These are phyloP conservation scores for Gossypium trilobum DNA, from an alignment of 441 rosid genomes.

Conservation along the genomic window DNA sequence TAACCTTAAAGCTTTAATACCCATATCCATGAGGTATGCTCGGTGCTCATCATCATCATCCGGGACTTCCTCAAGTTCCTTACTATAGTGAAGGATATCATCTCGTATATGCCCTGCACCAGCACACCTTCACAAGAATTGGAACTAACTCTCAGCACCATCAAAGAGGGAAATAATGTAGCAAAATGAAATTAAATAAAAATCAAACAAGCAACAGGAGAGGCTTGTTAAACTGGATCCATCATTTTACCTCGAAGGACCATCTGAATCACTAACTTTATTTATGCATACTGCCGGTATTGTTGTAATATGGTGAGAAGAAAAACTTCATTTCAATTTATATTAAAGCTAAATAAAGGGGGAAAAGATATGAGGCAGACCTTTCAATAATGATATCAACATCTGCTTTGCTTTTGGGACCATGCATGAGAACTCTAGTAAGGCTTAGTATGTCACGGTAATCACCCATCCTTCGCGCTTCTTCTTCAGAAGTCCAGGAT, in stretches of 20 bases:
- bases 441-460: constrained; percentile 93
- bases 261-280: not conserved
- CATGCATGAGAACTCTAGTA: constrained; percentile 79
- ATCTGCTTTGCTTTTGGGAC: constrained; percentile 92
- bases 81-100: constrained; percentile 61
- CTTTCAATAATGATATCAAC: constrained; percentile 66
- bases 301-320: not conserved
- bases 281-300: not conserved
- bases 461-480: constrained; percentile 79
- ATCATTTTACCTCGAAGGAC: not conserved
- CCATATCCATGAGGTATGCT: constrained; percentile 67
- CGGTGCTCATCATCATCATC: constrained; percentile 54
- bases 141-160: constrained; percentile 22
- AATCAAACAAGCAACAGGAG: not conserved
- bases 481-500: constrained; percentile 57
- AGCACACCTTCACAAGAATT: constrained; percentile 54
- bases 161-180: not conserved
- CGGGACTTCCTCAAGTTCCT: constrained; percentile 50
- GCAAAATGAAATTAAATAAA: not conserved
- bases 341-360: not conserved
- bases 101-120: constrained; percentile 92
- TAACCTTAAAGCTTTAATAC: constrained; percentile 83
- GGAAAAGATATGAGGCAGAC: constrained; percentile 24
- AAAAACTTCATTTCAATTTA: not conserved
- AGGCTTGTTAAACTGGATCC: not conserved